These are phyloP conservation scores for Globisporangium megalacanthum DNA, from an alignment of 352 stramenopile species.

Conservation along the genomic window DNA sequence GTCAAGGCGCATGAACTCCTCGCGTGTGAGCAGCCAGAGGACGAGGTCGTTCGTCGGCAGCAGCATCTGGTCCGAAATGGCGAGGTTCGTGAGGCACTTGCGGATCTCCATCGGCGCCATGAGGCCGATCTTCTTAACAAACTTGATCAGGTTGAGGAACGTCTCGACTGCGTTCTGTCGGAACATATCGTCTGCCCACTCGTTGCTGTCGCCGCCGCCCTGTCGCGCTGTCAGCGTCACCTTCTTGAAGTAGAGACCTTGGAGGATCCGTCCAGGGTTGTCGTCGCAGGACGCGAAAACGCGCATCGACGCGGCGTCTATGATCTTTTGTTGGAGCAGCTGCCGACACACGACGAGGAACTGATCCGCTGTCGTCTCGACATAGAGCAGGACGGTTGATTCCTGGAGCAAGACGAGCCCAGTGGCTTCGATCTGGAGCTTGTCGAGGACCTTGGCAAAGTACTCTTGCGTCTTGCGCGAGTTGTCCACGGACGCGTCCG, in stretches of 20 bases:
- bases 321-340: conserved; percentile 27
- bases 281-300: conserved; percentile 63
- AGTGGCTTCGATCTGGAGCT: conserved; percentile 49
- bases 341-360: conserved; percentile 43
- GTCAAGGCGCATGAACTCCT: conserved; percentile 63
- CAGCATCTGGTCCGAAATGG: conserved; percentile 59
- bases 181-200: conserved; percentile 44
- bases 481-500: conserved; percentile 36
- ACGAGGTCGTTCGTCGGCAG: conserved; percentile 53
- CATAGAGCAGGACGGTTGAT: conserved; percentile 39
- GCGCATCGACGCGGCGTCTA: conserved; percentile 37
- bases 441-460: conserved; percentile 50
- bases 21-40: conserved; percentile 38
- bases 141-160: conserved; percentile 55
- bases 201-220: conserved; percentile 17
- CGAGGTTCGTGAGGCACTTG: conserved; percentile 47
- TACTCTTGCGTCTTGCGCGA: conserved; percentile 56
- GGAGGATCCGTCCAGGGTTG: conserved; percentile 37
- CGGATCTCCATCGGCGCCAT: conserved; percentile 48
- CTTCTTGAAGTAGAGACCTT: conserved; percentile 68
- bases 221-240: conserved; percentile 23
- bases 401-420: conserved; percentile 56
- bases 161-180: conserved; percentile 36
- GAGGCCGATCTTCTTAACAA: conserved; percentile 49
- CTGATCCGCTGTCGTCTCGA: conserved; percentile 55